phyloP scores from a whole-genome alignment of 179 eudicot genomes.

The Actinidia chinensis region DNA sequence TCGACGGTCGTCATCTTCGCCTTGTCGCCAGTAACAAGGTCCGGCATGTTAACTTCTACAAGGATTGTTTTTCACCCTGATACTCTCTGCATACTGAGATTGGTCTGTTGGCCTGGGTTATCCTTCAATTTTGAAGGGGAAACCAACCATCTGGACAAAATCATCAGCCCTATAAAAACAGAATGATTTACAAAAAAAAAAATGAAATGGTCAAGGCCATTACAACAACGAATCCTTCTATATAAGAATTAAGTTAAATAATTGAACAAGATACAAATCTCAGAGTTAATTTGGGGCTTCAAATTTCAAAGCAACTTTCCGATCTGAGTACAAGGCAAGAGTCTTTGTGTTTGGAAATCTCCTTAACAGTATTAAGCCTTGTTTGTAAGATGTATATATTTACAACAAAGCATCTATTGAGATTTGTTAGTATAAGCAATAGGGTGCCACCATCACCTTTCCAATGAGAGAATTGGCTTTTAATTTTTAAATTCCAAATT shows the following conservation, averaged over 20 bases:
- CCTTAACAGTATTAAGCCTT: neutral
- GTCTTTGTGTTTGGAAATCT: neutral
- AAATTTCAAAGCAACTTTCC: neutral
- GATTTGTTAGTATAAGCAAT: neutral
- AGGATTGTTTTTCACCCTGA: conserved; percentile 60
- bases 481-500: neutral
- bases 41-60: conserved; percentile 68
- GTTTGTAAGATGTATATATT: neutral
- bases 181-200: neutral
- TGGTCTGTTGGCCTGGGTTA: conserved; percentile 55
- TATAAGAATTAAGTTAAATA: neutral
- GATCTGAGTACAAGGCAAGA: neutral
- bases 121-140: conserved; percentile 71
- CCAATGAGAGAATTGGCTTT: neutral
- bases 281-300: neutral
- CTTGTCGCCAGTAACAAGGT: conserved; percentile 62
- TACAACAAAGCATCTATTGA: neutral
- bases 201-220: neutral
- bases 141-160: conserved; percentile 46
- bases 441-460: neutral
- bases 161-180: conserved; percentile 41
- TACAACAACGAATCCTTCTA: neutral
- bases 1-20: conserved; percentile 38
- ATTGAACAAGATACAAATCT: neutral
- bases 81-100: conserved; percentile 62